phyloP scores from a whole-genome alignment of 345 rosid species.

The Diplotaxis tenuifolia region DNA sequence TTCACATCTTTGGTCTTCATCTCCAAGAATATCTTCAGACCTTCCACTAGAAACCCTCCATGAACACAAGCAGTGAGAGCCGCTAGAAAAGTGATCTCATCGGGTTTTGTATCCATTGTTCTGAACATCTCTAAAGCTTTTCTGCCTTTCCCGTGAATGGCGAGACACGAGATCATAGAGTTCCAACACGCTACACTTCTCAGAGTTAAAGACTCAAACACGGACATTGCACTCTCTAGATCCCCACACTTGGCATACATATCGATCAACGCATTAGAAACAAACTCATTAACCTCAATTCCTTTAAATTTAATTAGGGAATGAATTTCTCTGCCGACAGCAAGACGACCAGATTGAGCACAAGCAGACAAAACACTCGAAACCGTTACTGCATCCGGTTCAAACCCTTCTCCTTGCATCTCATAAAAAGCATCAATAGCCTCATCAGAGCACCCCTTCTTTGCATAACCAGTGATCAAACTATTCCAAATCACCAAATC shows the following conservation, averaged over 20 bases:
- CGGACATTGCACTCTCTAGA: conserved; percentile 46
- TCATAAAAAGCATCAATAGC: conserved; percentile 52
- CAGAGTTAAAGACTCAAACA: conserved; percentile 49
- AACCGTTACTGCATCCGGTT: conserved; percentile 63
- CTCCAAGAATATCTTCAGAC: conserved; percentile 57
- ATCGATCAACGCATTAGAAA: conserved; percentile 59
- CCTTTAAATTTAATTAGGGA: conserved; percentile 38
- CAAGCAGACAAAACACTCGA: conserved; percentile 69
- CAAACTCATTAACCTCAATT: conserved; percentile 52
- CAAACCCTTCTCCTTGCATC: conserved; percentile 59
- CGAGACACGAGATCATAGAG: conserved; percentile 67
- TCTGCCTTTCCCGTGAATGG: conserved; percentile 51
- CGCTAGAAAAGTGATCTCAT: conserved; percentile 56
- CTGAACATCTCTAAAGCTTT: conserved; percentile 63
- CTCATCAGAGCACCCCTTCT: conserved; percentile 55
- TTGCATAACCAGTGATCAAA: conserved; percentile 61
- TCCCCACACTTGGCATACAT: conserved; percentile 87
- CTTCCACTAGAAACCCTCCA: conserved; percentile 63
- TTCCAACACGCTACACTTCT: conserved; percentile 69
- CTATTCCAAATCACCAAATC: conserved; percentile 76
- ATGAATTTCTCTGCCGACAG: conserved; percentile 63
- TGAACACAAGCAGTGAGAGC: conserved; percentile 73
- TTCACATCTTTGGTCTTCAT: conserved; percentile 47
- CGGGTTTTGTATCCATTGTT: conserved; percentile 57
- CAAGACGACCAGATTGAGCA: conserved; percentile 61